These are phyloP conservation scores for Candida qinlingensis DNA, from an alignment of 805 yeast genomes.

Conservation along the genomic window DNA sequence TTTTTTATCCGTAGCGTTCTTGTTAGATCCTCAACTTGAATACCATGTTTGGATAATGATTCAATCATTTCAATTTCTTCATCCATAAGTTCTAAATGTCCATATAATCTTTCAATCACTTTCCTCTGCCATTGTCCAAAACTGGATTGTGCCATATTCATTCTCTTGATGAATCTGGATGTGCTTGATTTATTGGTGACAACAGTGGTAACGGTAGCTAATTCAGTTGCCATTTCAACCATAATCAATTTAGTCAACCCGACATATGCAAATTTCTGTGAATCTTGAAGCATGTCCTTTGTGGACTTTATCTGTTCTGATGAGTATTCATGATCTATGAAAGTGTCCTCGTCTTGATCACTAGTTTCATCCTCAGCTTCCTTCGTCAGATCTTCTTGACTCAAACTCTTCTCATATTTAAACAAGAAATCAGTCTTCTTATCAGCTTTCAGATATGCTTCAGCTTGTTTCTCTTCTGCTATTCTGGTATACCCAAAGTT, in stretches of 20 bases:
- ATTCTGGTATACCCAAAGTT: constrained; percentile 77
- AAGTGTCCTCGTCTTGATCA: constrained; percentile 26
- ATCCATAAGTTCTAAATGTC: constrained; percentile 71
- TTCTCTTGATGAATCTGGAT: constrained; percentile 46
- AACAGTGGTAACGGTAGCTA: constrained; percentile 50
- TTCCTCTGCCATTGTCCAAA: constrained; percentile 81
- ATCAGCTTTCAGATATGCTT: constrained; percentile 53
- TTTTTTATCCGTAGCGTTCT: constrained; percentile 51
- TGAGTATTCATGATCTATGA: constrained; percentile 35
- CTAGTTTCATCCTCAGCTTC: constrained; percentile 12
- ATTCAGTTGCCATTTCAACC: constrained; percentile 76
- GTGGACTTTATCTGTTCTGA: constrained; percentile 73
- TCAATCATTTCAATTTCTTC: constrained; percentile 87
- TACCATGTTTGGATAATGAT: constrained; percentile 76
- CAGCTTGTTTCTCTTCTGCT: constrained; percentile 81
- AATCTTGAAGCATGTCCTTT: constrained; percentile 70
- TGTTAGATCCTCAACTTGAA: constrained; percentile 66
- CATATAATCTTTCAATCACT: constrained; percentile 65
- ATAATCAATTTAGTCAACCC: constrained; percentile 75
- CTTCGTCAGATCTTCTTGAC: not conserved
- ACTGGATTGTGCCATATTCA: constrained; percentile 67
- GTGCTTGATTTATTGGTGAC: constrained; percentile 40
- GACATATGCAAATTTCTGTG: constrained; percentile 87
- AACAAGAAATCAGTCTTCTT: constrained; percentile 53
- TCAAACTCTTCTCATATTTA: constrained; percentile 18